Base-by-base conservation (phyloP, 1,139 yeast genomes). In the Geotrichum klebahnii region DNA sequence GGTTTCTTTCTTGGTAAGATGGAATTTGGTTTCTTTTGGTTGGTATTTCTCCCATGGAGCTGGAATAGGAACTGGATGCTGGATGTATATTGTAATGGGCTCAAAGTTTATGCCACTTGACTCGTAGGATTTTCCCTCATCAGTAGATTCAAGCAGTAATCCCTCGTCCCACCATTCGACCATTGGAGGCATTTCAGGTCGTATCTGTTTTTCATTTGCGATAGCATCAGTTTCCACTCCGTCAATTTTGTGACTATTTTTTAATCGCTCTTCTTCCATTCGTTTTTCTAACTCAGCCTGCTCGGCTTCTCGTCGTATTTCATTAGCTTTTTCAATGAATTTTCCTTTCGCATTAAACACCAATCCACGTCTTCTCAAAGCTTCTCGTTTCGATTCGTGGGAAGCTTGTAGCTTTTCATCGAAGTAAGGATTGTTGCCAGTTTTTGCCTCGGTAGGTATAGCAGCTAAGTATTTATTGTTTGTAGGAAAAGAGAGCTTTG, bases 161-260 rank as follows among this genome's bases (percentile, higher is more conserved):
- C 78, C 79, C 52, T 70, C 66, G 65, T 87, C 95, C 96, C 96
- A 87, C 95, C 95, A 86, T 64, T 86, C 95, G 2, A 80, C 68
- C 10, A 55, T 56, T 0, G 92, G 92, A 0, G 89, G 89, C 20
- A 52, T 61, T 1, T 61, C 66, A 0, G 71, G 70, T 50, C 67
- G 44, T 14, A 38, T 45, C 10, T 23, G 22, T 35, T 40, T 44
- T 40, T 40, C 48, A 34, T 48, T 51, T 3, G 32, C 43, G 33
- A 48, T 45, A 3, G 51, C 50, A 9, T 52, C 54, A 3, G 51
- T 46, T 29, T 49, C 52, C 3, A 46, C 39, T 1, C 49, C 38
- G 28, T 45, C 38, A 20, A 56, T 52, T 46, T 59, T 53, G 26
- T 55, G 60, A 51, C 54, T 55, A 51, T 44, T 44, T 14, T 35